A percentile compares a stretch with the other conserved stretches of the same genome.
These are phyloP conservation scores for Capniomyces stellatus DNA, from an alignment of 371 early-diverging fungal genomes.

Conservation along the genomic window DNA sequence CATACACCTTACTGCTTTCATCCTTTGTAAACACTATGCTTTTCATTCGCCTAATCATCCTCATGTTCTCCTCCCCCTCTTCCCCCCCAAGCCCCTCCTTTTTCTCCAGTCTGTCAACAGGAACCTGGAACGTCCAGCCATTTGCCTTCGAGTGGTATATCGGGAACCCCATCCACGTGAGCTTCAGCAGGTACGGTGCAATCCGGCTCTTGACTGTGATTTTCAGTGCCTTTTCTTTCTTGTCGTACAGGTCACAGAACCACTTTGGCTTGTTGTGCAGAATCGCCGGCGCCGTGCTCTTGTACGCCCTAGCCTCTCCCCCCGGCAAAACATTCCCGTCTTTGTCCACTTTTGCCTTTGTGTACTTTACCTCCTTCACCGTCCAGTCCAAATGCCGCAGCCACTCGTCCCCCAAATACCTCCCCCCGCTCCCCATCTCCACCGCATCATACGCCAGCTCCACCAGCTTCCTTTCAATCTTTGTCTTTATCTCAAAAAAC, in stretches of 20 bases:
- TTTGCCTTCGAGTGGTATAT: conserved; percentile 37
- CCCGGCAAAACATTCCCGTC: conserved; percentile 22
- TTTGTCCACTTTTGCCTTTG: conserved; percentile 19
- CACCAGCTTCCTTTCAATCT: conserved; percentile 36
- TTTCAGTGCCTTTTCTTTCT: conserved; percentile 29
- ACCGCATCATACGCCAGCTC: conserved; percentile 52
- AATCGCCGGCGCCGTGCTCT: conserved; percentile 9
- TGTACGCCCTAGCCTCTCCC: conserved; percentile 22
- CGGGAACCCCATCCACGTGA: conserved; percentile 74
- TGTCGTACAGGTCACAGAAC: conserved; percentile 65
- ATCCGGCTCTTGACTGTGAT: conserved; percentile 53
- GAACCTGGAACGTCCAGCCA: conserved; percentile 77
- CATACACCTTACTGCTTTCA: conserved; percentile 27
- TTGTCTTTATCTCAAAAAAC: conserved; percentile 31
- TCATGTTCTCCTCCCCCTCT: background rate
- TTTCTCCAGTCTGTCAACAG: conserved; percentile 7
- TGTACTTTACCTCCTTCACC: conserved; percentile 25
- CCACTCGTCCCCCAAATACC: conserved; percentile 49
- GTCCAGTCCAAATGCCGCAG: conserved; percentile 74
- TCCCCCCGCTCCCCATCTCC: conserved; percentile 13
- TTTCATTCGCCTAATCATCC: background rate
- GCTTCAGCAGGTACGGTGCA: conserved; percentile 60
- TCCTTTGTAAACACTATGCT: conserved; percentile 6
- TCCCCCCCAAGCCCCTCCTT: conserved; percentile 1
- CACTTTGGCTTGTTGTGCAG: conserved; percentile 46